These are phyloP conservation scores for Ascodesmis nigricans DNA, from an alignment of 495 filamentous ascomycete species.

Conservation along the genomic window DNA sequence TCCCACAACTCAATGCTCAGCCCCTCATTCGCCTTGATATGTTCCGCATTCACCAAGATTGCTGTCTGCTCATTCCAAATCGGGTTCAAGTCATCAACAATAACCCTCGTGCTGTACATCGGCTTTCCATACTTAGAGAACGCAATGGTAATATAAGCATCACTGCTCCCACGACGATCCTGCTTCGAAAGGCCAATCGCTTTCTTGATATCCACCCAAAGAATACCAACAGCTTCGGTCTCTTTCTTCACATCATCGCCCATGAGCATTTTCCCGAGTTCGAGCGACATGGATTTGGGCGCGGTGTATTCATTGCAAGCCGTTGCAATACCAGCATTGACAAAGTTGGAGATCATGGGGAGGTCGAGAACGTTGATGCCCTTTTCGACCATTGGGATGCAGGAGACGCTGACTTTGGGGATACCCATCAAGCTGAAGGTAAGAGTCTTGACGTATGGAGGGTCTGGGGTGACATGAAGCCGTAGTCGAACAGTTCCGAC, in stretches of 20 bases:
- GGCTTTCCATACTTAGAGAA: constrained; percentile 87
- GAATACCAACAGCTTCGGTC: constrained; percentile 55
- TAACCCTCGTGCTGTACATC: constrained; percentile 91
- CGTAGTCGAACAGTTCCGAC: constrained; percentile 70
- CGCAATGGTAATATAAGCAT: constrained; percentile 38
- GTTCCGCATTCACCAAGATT: constrained; percentile 59
- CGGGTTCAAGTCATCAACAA: constrained; percentile 82
- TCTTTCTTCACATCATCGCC: constrained; percentile 85
- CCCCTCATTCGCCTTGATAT: constrained; percentile 83
- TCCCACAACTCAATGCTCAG: constrained; percentile 91
- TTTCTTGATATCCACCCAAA: constrained; percentile 80
- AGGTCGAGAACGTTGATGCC: constrained; percentile 84
- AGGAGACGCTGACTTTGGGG: constrained; percentile 74
- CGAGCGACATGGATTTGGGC: constrained; percentile 85
- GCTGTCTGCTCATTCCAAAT: constrained; percentile 84
- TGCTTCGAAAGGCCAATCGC: constrained; percentile 78
- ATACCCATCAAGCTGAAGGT: constrained; percentile 87
- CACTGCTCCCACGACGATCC: constrained; percentile 63
- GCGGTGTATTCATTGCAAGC: constrained; percentile 80
- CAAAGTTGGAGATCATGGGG: constrained; percentile 83
- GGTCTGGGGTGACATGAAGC: constrained; percentile 64
- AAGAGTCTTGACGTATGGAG: constrained; percentile 75
- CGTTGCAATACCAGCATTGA: constrained; percentile 82
- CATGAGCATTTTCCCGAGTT: constrained; percentile 69
- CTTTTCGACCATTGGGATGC: constrained; percentile 68